These are phyloP conservation scores for Sphaerosporella brunnea DNA, from an alignment of 495 filamentous ascomycete species.

Conservation along the genomic window DNA sequence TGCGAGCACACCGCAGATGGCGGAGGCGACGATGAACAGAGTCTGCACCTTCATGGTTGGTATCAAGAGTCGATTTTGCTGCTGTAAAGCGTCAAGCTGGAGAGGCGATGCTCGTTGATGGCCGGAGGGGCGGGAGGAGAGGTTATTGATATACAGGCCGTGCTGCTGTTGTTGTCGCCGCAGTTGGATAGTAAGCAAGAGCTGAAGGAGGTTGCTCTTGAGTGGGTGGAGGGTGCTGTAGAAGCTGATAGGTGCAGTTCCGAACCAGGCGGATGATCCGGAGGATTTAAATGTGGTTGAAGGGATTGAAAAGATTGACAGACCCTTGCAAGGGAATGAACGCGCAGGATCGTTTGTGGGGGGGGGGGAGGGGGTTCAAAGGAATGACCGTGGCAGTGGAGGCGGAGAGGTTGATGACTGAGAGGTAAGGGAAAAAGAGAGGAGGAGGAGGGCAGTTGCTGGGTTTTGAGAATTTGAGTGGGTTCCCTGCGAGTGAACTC, in stretches of 20 bases:
- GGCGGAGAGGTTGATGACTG: background rate
- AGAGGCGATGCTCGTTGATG: conserved; percentile 9
- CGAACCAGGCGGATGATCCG: conserved; percentile 1
- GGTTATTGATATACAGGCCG: conserved; percentile 3
- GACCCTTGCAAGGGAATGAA: background rate
- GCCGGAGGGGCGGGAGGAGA: background rate
- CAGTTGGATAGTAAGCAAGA: background rate
- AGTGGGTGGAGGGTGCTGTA: background rate
- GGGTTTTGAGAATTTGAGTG: background rate
- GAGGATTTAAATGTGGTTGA: background rate
- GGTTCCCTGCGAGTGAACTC: no score
- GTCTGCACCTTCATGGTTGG: conserved; percentile 4
- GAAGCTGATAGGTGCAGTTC: background rate
- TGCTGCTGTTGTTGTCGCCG: background rate
- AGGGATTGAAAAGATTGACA: background rate
- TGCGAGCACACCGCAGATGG: conserved; percentile 13
- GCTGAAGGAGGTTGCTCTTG: conserved; percentile 7
- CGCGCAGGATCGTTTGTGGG: background rate
- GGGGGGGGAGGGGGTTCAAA: background rate
- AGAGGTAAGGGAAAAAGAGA: background rate
- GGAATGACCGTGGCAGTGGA: background rate
- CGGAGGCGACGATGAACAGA: conserved; percentile 15
- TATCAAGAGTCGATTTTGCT: conserved; percentile 10
- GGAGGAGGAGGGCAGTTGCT: background rate
- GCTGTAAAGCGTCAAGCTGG: no score